Base-by-base conservation (phyloP, 2,329 filamentous ascomycete genomes). In the Cladosporium colombiae region DNA sequence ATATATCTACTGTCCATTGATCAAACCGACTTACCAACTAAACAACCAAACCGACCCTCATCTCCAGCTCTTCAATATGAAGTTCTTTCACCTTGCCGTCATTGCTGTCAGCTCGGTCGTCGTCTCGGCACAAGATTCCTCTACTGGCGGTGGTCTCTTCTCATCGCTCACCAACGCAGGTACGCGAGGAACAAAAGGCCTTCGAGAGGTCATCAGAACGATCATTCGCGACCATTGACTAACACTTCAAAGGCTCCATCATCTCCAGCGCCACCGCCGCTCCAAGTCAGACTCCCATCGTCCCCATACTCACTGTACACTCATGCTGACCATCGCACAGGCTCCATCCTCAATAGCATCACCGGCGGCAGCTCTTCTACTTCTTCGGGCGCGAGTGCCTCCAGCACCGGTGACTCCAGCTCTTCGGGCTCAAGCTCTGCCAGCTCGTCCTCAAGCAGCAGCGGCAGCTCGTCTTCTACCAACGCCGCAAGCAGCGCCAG, bases 161-260 rank as follows among this genome's bases (percentile, higher is more conserved):
- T 63, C 61, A 23, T 63, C 61, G 16, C 44, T 63, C 35, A 63
- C 61, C 50, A 63, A 56, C 50, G 61, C 60, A 44, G 60, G 59
- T 62, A 25, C 18, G 59, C 46, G 25, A 25, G 5, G 14, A 18
- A 31, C 18, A 14, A 6, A 16, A 44, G 4, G 40, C 40, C n/a
- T 11, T n/a, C 8, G 14, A 21, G 8, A 46, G n/a, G 7, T n/a
- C 27, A 29, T 3, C 13, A 27, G 6, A 18, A 29, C 25, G 11
- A 53, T 11, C 16, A 2, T 18, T 29, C 5, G 40, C 13, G 50
- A 33, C 29, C 27, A n/a, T 29, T 31, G 18, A n/a, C 57, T 60
- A 31, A 60, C 25, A n/a, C 3, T 1, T 14, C 1, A 31, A 25
- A 62, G 59, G 60, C 5, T 62, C 60, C 14, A 62, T 62, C 46